Base-by-base conservation (phyloP, 345 rosid species). In the Brassica cretica region DNA sequence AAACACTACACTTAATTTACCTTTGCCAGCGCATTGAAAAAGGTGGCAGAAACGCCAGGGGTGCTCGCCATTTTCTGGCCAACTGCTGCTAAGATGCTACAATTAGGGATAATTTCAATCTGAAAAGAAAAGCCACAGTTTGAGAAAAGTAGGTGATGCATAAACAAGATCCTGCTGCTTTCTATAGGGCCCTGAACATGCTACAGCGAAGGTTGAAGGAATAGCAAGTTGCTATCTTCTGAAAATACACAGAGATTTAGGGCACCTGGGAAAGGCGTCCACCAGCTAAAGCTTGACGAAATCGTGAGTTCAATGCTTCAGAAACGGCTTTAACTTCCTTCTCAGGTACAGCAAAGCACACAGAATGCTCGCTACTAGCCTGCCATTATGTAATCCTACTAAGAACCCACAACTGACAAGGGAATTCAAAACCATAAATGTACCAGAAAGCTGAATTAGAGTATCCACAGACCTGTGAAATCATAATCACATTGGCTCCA, bases 11-110 rank as follows among this genome's bases (percentile, higher is more conserved):
- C 37, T 74, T 67, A 11, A 66, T 73, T 78, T 84, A 92, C 98
- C 97, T 94, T 92, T 14, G 98, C 98, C 78, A 94, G 77, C 32
- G 97, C 98, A 86, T 84, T 89, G 85, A 94, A 92, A 81, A 94
- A 90, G 21, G 60, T 91, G 68, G 98, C 97, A 80, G 93, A 89
- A 62, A 94, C 98, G 64, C 97, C 98, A 62, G 97, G 97, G 64
- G 98, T 94, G 71, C 98, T 94, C 0, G 98, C 98, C 98, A 94
- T 94, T 84, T 89, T 92, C 90, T 92, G 95, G 80, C 98, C 98
- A 85, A 94, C 98, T 35, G 98, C 77, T 64, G 98, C 98, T 81
- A 94, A 85, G 82, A 94, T 92, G 84, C 98, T 94, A 85, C 98
- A 94, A 73, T 89, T 92, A 65, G 86, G 90, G 82, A 94, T 82